Evolutionary conservation across 768 basidiomycete genomes (phyloP), one percentile per base, ranked within the genome.

Genomic region (Filobasidium wieringae): DNA sequence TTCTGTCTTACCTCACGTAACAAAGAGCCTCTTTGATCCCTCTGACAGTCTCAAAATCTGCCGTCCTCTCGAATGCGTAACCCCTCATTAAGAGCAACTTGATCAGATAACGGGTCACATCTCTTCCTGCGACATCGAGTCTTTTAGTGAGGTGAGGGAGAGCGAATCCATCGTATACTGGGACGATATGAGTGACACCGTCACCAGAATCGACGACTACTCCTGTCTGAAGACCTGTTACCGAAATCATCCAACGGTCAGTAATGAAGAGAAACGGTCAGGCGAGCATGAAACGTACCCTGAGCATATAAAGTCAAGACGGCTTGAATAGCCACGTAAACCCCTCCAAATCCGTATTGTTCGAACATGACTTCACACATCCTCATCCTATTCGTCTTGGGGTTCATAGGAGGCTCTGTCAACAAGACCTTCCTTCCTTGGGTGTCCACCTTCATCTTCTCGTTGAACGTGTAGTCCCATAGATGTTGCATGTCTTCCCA

Each of bases 361-460:
- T 99, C 95, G 71, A 99, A 96, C 95, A 99, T 99, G 69, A 96
- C 88, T 74, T 97, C 86, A 57, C 84, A 86, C 91, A 99, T 96
- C 72, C 81, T 78, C 74, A 91, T 84, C 67, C 95, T 76, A 75
- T 99, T 97, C 63, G 76, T 84, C 70, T 84, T 88, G 2, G 95
- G 95, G 75, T 99, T 97, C 95, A 97, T 97, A 29, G 95, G 95
- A 15, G 95, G 95, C 74, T 99, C 95, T 0, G 95, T 99, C 66
- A 99, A 79, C 61, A 99, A 75, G 36, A 99, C 81, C 76, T 96
- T 99, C 61, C 82, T 79, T 0, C 89, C 95, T 26, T 78, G 77
- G 40, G 92, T 84, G 68, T 96, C 85, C 62, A 96, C 79, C 69
- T 83, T 81, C 64, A 99, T 81, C 77, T 97, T 97, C 78, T 95